Conservation (phyloP, 148 eudicot species). For the Rhododendron mucronatum region DNA sequence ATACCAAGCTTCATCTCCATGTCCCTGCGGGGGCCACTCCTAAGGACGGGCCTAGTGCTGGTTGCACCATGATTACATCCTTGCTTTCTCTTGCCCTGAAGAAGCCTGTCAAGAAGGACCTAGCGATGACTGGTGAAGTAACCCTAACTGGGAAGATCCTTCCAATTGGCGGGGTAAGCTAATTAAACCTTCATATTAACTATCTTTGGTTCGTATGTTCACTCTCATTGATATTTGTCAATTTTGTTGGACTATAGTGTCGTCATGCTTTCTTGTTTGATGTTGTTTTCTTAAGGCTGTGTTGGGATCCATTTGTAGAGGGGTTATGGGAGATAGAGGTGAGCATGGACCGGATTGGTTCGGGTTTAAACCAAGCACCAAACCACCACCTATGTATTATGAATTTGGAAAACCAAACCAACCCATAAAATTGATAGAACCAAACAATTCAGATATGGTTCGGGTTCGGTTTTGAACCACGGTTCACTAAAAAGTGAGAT, state of each 20-base stretch:
- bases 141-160: constrained; percentile 91
- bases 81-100: constrained; percentile 82
- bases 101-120: constrained; percentile 76
- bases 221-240: neutral
- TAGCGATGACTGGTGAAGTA: constrained; percentile 99
- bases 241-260: too few relatives aligned
- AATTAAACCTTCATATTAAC: neutral
- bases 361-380: too few relatives aligned
- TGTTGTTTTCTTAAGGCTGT: too few relatives aligned
- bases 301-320: too few relatives aligned
- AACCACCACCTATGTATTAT: too few relatives aligned
- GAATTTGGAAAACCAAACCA: too few relatives aligned
- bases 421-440: neutral
- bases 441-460: neutral
- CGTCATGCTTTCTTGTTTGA: too few relatives aligned
- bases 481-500: too few relatives aligned
- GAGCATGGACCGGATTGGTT: too few relatives aligned
- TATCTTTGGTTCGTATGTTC: neutral
- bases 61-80: constrained; percentile 98
- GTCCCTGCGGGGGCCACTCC: constrained; percentile 99
- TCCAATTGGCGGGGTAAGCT: constrained; percentile 99
- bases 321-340: too few relatives aligned
- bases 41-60: constrained; percentile 99
- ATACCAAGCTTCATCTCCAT: constrained; percentile 89
- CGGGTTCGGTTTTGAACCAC: too few relatives aligned